phyloP scores from a whole-genome alignment of 768 basidiomycete species.

The Lactarius sp. region DNA sequence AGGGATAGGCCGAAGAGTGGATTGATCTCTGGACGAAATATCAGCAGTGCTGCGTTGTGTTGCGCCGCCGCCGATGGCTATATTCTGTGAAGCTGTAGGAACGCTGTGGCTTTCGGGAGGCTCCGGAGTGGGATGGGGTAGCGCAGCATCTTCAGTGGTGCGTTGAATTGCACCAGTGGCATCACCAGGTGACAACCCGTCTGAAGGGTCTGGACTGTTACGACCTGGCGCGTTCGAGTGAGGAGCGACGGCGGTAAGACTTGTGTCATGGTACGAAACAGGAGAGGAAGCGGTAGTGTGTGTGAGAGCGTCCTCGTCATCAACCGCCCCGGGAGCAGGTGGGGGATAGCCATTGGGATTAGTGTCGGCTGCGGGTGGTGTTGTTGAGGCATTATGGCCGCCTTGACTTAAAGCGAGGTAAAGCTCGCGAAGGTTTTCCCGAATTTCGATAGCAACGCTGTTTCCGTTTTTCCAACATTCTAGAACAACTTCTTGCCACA shows the following conservation, averaged over 20 bases:
- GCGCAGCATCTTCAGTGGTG: background rate
- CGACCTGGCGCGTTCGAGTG: too few relatives aligned
- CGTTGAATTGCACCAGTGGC: background rate
- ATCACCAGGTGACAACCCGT: too few relatives aligned
- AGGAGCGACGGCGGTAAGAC: too few relatives aligned
- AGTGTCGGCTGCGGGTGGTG: too few relatives aligned
- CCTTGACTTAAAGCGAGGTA: too few relatives aligned
- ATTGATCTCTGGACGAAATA: background rate
- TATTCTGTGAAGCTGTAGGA: background rate
- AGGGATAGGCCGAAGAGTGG: background rate
- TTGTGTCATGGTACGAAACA: too few relatives aligned
- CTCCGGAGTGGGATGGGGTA: background rate
- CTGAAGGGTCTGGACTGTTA: too few relatives aligned
- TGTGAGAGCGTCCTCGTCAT: too few relatives aligned
- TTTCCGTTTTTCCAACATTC: background rate
- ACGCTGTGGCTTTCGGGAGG: background rate
- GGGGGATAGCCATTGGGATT: too few relatives aligned
- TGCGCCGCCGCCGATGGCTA: background rate
- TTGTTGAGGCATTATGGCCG: too few relatives aligned
- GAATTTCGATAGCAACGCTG: background rate
- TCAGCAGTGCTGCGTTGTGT: background rate
- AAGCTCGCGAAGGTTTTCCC: background rate
- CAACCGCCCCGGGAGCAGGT: background rate
- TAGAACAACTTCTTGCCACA: background rate
- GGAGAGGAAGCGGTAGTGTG: too few relatives aligned